phyloP scores from a whole-genome alignment of 1,284 basidiomycete genomes.

The Crepidotus sp. region DNA sequence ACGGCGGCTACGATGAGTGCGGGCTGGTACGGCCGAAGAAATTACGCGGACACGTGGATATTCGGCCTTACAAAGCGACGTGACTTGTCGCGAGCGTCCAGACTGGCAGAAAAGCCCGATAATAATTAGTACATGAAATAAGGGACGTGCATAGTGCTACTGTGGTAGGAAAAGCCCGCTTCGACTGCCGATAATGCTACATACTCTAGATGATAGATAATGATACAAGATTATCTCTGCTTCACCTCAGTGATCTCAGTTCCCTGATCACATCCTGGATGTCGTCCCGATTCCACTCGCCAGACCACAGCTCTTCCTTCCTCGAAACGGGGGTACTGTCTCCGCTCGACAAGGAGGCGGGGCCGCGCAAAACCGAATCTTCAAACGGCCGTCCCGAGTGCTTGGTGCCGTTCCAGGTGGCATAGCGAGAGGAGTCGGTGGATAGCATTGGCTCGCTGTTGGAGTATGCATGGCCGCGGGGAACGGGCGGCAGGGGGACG shows the following conservation, averaged over 20 bases:
- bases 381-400: constrained; percentile 71
- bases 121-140: constrained; percentile 3
- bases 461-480: constrained; percentile 9
- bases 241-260: constrained; percentile 12
- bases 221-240: not conserved
- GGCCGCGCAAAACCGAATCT: constrained; percentile 30
- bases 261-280: constrained; percentile 18
- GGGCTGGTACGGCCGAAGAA: not conserved
- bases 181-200: constrained; percentile 6
- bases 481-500: constrained; percentile 4
- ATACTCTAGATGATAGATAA: constrained; percentile 4
- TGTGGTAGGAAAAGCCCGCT: constrained; percentile 3
- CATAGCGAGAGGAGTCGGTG: constrained; percentile 1
- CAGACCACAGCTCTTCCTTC: constrained; percentile 14
- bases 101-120: not conserved
- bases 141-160: not conserved
- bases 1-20: not conserved
- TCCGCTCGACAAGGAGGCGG: constrained; percentile 13
- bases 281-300: constrained; percentile 18
- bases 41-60: not conserved
- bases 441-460: constrained; percentile 10
- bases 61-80: not conserved
- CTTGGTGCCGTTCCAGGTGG: constrained; percentile 8
- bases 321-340: constrained; percentile 20
- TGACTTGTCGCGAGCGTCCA: too few relatives aligned